Percentiles rank a stretch among this genome's conserved stretches.
These are phyloP conservation scores for Quercus gilva DNA, from an alignment of 306 rosid species.

Conservation along the genomic window DNA sequence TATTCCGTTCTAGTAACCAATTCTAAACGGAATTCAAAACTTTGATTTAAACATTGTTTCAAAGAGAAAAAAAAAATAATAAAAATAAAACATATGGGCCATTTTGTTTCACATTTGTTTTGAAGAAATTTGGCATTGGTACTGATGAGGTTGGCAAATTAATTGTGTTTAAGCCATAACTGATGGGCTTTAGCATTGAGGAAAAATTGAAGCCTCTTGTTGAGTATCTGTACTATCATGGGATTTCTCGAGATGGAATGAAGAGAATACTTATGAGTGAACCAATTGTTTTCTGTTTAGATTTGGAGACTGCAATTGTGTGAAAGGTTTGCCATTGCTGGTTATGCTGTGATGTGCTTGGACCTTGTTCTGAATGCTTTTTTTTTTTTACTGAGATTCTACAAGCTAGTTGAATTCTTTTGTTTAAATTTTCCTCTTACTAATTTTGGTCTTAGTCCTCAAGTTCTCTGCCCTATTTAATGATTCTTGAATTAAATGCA, in stretches of 20 bases:
- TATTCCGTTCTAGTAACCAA: no score
- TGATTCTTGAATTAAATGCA: constrained; percentile 1
- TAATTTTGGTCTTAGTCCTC: constrained; percentile 14
- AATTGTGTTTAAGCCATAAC: constrained; percentile 82
- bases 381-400: background rate
- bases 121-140: constrained; percentile 82
- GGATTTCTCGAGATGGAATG: no score
- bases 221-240: no score
- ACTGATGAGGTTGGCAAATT: constrained; percentile 67
- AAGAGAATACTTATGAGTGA: no score
- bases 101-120: background rate
- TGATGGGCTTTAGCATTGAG: no score
- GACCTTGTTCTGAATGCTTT: background rate
- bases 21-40: no score
- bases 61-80: no score
- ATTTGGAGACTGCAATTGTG: constrained; percentile 70
- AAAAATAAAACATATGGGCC: no score
- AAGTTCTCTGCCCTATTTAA: background rate
- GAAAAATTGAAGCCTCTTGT: no score
- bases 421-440: background rate
- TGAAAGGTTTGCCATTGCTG: constrained; percentile 62
- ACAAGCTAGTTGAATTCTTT: constrained; percentile 8
- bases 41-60: background rate
- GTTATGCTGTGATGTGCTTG: constrained; percentile 4
- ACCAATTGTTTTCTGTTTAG: constrained; percentile 74